Conservation (phyloP, 345 rosid genomes). For the Sapria himalayana region DNA sequence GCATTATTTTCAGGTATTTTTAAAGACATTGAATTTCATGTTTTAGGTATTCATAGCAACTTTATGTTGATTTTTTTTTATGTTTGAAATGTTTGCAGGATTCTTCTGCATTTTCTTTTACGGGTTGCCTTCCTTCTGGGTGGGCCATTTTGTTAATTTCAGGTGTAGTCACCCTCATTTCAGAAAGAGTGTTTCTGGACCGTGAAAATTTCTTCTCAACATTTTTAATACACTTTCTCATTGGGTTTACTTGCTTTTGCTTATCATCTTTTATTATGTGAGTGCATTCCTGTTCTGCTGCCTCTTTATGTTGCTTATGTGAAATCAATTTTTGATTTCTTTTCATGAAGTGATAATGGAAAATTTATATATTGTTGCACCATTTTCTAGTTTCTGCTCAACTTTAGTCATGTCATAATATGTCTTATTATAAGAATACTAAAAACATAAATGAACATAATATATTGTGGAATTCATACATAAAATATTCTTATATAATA, state of each 20-base stretch:
- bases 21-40: conserved; percentile 1
- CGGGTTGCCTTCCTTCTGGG: conserved; percentile 51
- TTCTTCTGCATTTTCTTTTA: conserved; percentile 38
- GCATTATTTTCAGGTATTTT: conserved; percentile 52
- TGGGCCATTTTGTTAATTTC: conserved; percentile 41
- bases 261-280: conserved; percentile 21
- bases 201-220: conserved; percentile 28
- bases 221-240: conserved; percentile 14
- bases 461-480: no score
- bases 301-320: no score
- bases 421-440: no score
- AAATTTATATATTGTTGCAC: no score
- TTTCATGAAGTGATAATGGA: no score
- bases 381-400: no score
- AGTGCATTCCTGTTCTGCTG: no score
- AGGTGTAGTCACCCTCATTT: conserved; percentile 24
- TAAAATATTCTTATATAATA: no score
- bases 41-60: conserved; percentile 1
- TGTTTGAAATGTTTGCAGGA: conserved; percentile 23
- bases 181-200: conserved; percentile 17
- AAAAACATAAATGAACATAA: no score
- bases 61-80: conserved; percentile 2
- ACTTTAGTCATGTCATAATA: no score
- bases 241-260: conserved; percentile 24
- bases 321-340: no score